Percentiles rank a stretch among this genome's conserved stretches.
These are phyloP conservation scores for Hyphodiscus hymeniophilus DNA, from an alignment of 495 filamentous ascomycete species.

Conservation along the genomic window DNA sequence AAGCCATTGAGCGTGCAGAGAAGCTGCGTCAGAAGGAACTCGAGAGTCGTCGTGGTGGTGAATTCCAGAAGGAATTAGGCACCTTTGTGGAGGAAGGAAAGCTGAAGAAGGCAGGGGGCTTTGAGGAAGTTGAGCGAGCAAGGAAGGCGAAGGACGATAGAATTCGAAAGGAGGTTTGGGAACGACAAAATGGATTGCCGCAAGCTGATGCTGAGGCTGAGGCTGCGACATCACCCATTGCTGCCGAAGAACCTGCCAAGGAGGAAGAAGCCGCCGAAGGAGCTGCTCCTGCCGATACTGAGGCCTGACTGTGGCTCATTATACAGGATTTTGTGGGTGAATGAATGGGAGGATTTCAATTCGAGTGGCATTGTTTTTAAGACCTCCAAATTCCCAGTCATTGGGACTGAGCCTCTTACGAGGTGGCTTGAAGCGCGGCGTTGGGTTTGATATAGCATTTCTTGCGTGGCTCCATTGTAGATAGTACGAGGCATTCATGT, in stretches of 20 bases:
- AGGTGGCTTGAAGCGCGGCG: too few species aligned
- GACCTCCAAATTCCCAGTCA: too few species aligned
- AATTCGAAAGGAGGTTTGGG: conserved; percentile 79
- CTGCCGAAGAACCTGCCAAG: not conserved
- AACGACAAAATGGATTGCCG: conserved; percentile 48
- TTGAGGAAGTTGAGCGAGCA: conserved; percentile 86
- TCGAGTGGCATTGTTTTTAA: too few species aligned
- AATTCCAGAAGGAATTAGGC: conserved; percentile 83
- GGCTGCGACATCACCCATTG: not conserved
- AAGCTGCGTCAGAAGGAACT: conserved; percentile 81
- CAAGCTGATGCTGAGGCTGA: conserved; percentile 18
- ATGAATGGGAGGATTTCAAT: not conserved
- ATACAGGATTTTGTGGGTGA: not conserved
- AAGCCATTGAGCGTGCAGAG: conserved; percentile 93
- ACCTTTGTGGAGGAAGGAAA: conserved; percentile 85
- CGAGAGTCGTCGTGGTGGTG: conserved; percentile 63
- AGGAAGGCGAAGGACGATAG: conserved; percentile 81
- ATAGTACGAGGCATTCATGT: too few species aligned
- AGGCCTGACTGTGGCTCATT: too few species aligned
- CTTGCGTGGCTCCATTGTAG: too few species aligned
- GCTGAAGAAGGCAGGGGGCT: conserved; percentile 89
- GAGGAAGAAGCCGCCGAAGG: not conserved
- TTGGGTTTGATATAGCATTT: too few species aligned
- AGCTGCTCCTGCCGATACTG: not conserved
- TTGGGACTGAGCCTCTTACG: too few species aligned